Percentiles rank a stretch among this genome's conserved stretches.
phyloP scores from a whole-genome alignment of 345 rosid species.

The Dimocarpus longan region DNA sequence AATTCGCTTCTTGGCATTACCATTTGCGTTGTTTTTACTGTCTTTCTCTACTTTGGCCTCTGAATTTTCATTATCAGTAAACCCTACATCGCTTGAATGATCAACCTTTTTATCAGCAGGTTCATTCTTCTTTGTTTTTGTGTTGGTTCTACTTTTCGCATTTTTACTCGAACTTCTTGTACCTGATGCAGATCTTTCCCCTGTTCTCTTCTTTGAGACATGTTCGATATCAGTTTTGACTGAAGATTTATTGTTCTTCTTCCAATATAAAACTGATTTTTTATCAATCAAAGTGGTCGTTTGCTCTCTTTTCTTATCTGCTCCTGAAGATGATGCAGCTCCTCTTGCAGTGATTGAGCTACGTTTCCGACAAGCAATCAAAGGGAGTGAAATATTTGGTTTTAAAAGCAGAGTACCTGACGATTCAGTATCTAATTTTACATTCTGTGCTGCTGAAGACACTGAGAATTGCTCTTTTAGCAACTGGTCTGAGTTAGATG shows the following conservation, averaged over 20 bases:
- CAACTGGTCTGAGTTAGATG: slow-evolving; percentile 22
- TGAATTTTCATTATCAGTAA: slow-evolving; percentile 26
- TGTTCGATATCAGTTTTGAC: slow-evolving; percentile 33
- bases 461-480: slow-evolving; percentile 19
- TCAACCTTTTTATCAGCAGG: slow-evolving; percentile 24
- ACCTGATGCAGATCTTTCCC: slow-evolving; percentile 25
- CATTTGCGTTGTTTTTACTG: slow-evolving; percentile 27
- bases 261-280: slow-evolving; percentile 33
- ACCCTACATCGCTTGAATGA: slow-evolving; percentile 29
- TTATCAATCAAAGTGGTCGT: slow-evolving; percentile 25
- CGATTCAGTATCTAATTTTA: slow-evolving; percentile 29
- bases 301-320: slow-evolving; percentile 32
- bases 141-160: slow-evolving; percentile 7
- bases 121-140: slow-evolving; percentile 6
- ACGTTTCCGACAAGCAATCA: slow-evolving; percentile 52
- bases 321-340: slow-evolving; percentile 27
- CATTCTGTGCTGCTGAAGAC: slow-evolving; percentile 5
- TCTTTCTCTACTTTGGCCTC: slow-evolving; percentile 35
- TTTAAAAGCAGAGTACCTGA: slow-evolving; percentile 31
- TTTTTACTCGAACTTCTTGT: slow-evolving; percentile 27
- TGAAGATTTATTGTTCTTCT: slow-evolving; percentile 29
- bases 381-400: slow-evolving; percentile 39
- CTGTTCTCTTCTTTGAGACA: slow-evolving; percentile 32
- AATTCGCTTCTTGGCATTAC: slow-evolving; percentile 42
- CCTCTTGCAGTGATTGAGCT: slow-evolving; percentile 43